Evolutionary conservation across 2,329 filamentous ascomycete genomes (phyloP), one percentile per base, ranked within the genome.

Genomic region (Hymenoscyphus repandus): DNA sequence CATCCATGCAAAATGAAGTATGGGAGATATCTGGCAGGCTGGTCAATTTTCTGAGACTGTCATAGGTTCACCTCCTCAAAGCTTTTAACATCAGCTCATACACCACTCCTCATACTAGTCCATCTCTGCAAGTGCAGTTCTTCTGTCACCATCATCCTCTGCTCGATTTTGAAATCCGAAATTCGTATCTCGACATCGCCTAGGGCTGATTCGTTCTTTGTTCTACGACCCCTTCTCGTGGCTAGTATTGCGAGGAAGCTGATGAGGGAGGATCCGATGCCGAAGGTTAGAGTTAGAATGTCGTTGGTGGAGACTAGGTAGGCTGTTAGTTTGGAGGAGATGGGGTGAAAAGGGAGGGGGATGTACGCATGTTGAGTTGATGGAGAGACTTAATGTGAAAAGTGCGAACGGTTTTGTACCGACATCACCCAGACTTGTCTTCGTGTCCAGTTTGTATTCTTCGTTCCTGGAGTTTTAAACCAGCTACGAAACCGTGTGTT

Each of bases 221-320:
- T 1, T 11, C 4, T 13, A 22, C 37, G 15, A 13, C 13, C 33
- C 22, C 42, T 18, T 37, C n/a, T 32, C 7, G 36, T 51, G n/a
- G 38, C 17, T 12, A 46, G 2, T 9, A 46, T 30, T 12, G 43
- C 20, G 12, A 41, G 15, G 18, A 37, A n/a, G 15, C 34, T 30
- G 12, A 51, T 13, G 42, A 51, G 13, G 30, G 49, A 41, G n/a
- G 42, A 31, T 13, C 42, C 34, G 0, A 51, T 18, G 32, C 37
- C 43, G 38, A 47, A 51, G 18, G 38, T 15, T 27, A 47, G n/a
- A n/a, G 31, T 39, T 3, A 47, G 18, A 27, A 45, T 45, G 18
- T 45, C 43, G 43, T 33, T 34, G 12, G 12, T 36, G 27, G 43
- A 45, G 13, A 45, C 43, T 45, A 18, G 9, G 38, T 7, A 6